A percentile compares a stretch with the other conserved stretches of the same genome.
Evolutionary conservation across 192 early-diverging fungal species (phyloP).

Genomic region (Backusella mclennaniae): DNA sequence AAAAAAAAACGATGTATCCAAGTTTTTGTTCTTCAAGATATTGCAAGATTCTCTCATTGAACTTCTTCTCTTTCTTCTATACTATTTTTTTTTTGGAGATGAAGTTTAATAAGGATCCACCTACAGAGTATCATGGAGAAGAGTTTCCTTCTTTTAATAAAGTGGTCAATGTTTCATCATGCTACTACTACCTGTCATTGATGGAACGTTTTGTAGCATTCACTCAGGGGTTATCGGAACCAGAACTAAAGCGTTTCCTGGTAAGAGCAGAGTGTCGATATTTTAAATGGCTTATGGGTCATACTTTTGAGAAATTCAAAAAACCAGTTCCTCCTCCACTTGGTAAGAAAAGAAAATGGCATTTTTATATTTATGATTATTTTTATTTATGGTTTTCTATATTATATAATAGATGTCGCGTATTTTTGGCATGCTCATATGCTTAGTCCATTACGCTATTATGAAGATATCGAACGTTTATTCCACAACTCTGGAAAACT

Average conservation of each 20-base stretch:
- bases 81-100: not conserved
- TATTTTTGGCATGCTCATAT: constrained; percentile 2
- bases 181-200: not conserved
- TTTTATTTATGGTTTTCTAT: not conserved
- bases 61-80: not conserved
- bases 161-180: not conserved
- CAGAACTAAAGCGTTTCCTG: not conserved
- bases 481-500: not conserved
- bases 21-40: not conserved
- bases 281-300: constrained; percentile 7
- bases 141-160: not conserved
- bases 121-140: not conserved
- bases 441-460: not conserved
- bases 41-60: not conserved
- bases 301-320: not conserved
- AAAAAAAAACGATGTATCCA: not conserved
- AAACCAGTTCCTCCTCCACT: not conserved
- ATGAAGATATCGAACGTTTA: not conserved
- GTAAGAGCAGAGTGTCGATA: not conserved
- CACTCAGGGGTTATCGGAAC: not conserved
- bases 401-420: not conserved
- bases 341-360: not conserved
- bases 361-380: not conserved
- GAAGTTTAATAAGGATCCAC: not conserved
- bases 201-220: not conserved